phyloP scores from a whole-genome alignment of 2,329 filamentous ascomycete genomes.

The Microdochium paspali region DNA sequence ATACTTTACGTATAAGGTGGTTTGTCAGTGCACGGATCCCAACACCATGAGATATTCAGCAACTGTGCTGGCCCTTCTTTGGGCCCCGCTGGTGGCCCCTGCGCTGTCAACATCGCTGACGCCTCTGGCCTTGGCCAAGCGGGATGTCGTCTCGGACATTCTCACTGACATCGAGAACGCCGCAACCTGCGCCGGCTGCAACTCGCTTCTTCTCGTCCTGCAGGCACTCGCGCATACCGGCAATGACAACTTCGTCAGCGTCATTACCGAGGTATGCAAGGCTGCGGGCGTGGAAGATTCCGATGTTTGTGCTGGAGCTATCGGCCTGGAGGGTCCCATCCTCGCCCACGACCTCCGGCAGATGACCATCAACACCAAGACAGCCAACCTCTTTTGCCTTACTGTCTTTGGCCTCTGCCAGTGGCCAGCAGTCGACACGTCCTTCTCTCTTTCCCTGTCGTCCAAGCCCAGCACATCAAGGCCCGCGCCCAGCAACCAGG shows the following conservation, averaged over 20 bases:
- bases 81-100: neutral
- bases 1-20: too few species aligned
- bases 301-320: neutral
- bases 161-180: neutral
- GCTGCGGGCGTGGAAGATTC: neutral
- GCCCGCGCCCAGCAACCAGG: constrained; percentile 22
- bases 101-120: neutral
- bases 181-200: neutral
- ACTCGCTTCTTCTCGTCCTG: neutral
- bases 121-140: neutral
- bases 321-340: neutral
- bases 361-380: neutral
- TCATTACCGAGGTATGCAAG: neutral
- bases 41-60: neutral
- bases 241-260: neutral
- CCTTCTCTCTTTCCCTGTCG: neutral
- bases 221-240: neutral
- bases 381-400: neutral
- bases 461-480: constrained; percentile 4
- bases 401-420: neutral
- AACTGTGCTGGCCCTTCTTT: neutral
- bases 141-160: neutral
- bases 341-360: neutral
- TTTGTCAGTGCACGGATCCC: too few species aligned
- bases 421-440: neutral